Conservation (phyloP, 192 early-diverging fungal genomes). For the Fimicolochytrium jonesii region DNA sequence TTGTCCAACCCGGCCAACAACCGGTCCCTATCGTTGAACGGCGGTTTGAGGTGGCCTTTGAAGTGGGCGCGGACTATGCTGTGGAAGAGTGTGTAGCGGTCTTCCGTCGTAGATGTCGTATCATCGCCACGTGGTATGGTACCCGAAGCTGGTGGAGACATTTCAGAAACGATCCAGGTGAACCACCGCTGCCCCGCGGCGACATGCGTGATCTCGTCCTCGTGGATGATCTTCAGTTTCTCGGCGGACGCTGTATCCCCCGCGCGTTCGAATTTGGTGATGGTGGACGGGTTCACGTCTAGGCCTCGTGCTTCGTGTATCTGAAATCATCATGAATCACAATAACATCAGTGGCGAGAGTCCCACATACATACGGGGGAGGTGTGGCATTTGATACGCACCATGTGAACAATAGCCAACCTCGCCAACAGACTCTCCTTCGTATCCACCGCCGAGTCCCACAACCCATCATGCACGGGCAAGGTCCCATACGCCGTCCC, state of each 20-base stretch:
- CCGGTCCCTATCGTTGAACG: conserved; percentile 67
- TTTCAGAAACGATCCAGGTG: conserved; percentile 36
- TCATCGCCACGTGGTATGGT: no score
- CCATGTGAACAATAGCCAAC: conserved; percentile 62
- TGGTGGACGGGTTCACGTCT: conserved; percentile 65
- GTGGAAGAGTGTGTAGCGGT: conserved; percentile 45
- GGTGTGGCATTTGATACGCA: no score
- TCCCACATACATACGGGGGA: no score
- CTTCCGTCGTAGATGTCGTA: conserved; percentile 11
- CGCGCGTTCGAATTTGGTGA: conserved; percentile 50
- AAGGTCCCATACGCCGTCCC: conserved; percentile 52
- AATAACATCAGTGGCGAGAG: no score
- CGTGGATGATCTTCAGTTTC: conserved; percentile 52
- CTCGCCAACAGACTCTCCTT: conserved; percentile 41
- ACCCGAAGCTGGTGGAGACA: no score
- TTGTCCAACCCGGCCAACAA: no score
- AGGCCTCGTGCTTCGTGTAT: conserved; percentile 66
- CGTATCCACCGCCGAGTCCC: conserved; percentile 65
- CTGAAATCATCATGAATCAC: no score
- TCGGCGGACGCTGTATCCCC: conserved; percentile 50
- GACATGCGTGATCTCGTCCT: conserved; percentile 49
- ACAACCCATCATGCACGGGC: conserved; percentile 56
- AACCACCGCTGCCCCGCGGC: conserved; percentile 58
- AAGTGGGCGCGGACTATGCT: conserved; percentile 42
- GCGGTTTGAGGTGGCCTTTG: conserved; percentile 56